Evolutionary conservation across 2,329 filamentous ascomycete genomes (phyloP), one percentile per base, ranked within the genome.

Genomic region (Colletotrichum spaethianum): DNA sequence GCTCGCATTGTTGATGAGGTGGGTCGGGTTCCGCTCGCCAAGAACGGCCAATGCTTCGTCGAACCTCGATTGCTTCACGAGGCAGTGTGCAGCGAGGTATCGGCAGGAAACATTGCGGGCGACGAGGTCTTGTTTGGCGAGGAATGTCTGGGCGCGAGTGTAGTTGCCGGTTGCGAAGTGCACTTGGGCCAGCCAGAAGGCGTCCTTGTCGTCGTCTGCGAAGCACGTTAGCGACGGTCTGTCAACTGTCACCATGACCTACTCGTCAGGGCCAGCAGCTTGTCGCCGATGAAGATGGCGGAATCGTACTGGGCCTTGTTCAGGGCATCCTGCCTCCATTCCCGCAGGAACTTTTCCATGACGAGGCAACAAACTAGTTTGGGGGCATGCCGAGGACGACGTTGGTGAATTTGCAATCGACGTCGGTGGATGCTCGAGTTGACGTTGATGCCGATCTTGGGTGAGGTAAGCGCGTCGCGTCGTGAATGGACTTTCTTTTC

Each of bases 81-180:
- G 91, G 83, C 96, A 98, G 82, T 98, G 94, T 18, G 94, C 96
- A 57, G 95, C 94, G 42, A 99, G 91, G 80, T 99, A 99, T 78
- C 93, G 92, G 80, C 96, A 98, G 63, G 95, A 94, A 1, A 95
- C 90, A 77, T 93, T 98, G 77, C 93, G 91, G 55, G 90, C 84
- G 76, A 96, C 90, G 74, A 98, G 90, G 80, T 97, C 93, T 80
- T 95, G 93, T 78, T 94, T 93, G 38, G 92, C 91, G 73, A 99
- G 91, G 75, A 98, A 93, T 31, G 94, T 90, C 77, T 98, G 92
- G 3, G 96, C 95, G 77, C 96, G 93, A 11, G 93, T 96, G 82
- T 97, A 98, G 85, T 98, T 98, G 77, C 94, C 95, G 60, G 94
- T 96, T 63, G 93, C 93, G 84, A 98, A 99, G 83, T 99, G 96